Conservation (phyloP, 495 filamentous ascomycete species). For the Aspergillus carlsbadensis region DNA sequence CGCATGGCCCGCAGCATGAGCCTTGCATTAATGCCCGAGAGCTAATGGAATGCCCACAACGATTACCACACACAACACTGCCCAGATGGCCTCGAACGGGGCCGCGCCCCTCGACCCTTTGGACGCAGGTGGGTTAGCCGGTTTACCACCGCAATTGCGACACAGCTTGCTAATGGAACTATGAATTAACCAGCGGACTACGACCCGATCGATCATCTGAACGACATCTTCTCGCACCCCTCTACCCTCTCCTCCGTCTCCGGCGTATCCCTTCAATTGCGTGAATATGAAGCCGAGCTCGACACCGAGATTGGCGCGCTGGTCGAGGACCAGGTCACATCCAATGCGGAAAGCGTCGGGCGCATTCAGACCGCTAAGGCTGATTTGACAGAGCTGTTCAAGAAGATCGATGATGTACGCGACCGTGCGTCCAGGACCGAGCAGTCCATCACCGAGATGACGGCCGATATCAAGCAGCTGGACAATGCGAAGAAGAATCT, state of each 20-base stretch:
- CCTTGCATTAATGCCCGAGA: constrained; percentile 21
- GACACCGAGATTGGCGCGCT: constrained; percentile 74
- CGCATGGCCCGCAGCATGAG: constrained; percentile 30
- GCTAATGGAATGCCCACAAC: constrained; percentile 44
- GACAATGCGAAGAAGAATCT: constrained; percentile 96
- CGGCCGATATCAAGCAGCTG: constrained; percentile 96
- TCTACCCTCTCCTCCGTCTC: constrained; percentile 79
- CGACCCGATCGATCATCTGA: constrained; percentile 90
- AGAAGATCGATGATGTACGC: constrained; percentile 92
- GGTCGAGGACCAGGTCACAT: constrained; percentile 77
- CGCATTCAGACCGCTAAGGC: constrained; percentile 87
- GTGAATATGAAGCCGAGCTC: constrained; percentile 79
- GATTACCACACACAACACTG: constrained; percentile 30
- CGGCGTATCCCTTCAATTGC: constrained; percentile 68
- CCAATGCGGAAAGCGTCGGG: constrained; percentile 82
- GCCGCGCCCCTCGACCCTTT: constrained; percentile 35
- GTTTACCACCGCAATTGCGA: neutral
- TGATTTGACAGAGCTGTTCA: constrained; percentile 86
- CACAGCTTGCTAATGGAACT: constrained; percentile 20
- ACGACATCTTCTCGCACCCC: constrained; percentile 89
- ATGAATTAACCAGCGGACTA: constrained; percentile 67
- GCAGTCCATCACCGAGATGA: constrained; percentile 97
- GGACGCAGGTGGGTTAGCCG: constrained; percentile 39
- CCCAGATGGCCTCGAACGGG: constrained; percentile 43
- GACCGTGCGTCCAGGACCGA: constrained; percentile 89